Evolutionary conservation across 179 eudicot genomes (phyloP), one percentile per base, ranked within the genome.

Genomic region (Monotropa hypopitys): DNA sequence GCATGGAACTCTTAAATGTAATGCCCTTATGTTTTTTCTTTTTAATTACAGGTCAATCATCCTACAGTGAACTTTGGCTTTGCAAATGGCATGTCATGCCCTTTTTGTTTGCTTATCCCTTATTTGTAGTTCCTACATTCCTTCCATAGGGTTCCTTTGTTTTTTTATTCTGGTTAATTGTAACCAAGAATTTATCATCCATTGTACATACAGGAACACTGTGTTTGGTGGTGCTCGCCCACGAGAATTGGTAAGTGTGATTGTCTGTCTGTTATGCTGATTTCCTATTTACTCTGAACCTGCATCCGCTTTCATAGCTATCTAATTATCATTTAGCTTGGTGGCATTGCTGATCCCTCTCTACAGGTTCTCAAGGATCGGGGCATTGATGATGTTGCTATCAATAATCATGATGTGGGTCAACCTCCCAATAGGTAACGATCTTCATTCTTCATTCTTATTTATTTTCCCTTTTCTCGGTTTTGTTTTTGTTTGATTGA

Each of bases 161-260:
- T 10, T 43, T 13, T 7, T 21, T 69, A 42, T 28, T 26, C 3
- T 7, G 51, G 33, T 26, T 50, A 7, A 33, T 69, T 47, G 21
- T 76, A 53, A 65, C 42, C 71, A 32, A 67, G 13, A 57, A 35
- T 32, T 56, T n/a, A 21, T 53, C 32, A 56, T 45, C 62, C 28
- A 15, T 63, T 9, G 21, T 28, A 77, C 76, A 59, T 84, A 73
- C 93, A 93, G 97, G 90, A 80, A 81, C 78, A 76, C 84, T 50
- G 78, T 93, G 73, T 91, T 96, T 85, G 96, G 97, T 56, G 96
- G 93, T 78, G 99, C 97, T 78, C 94, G 96, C 12, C 99, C 98
- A 3, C 86, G 99, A 42, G 99, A 95, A 89, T 4, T 88, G 90
- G 99, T 91, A 80, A 83, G 89, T 80, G 43, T 70, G 33, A 38